Base-by-base conservation (phyloP, 805 yeast species). In the Wickerhamomyces hampshirensis region DNA sequence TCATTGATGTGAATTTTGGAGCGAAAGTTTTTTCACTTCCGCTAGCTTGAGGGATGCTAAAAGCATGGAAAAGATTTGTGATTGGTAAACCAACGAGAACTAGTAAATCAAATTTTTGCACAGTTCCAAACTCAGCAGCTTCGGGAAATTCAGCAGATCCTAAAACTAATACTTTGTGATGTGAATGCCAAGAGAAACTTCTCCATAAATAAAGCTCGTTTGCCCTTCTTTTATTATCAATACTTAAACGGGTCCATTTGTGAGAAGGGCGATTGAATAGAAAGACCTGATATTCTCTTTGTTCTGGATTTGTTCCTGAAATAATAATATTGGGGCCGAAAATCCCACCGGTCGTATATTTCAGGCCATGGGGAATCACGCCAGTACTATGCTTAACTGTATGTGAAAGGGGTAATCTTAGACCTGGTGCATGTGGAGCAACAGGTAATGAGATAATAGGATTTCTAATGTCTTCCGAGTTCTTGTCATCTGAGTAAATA, bases 151-250 rank as follows among this genome's bases (percentile, higher is more conserved):
- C 21, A 5, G 44, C 37, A 7, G 67, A 56, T 1, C 93, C 93
- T 24, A 84, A 48, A 19, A 81, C 56, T 1, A 80, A 60, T 1
- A 80, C 77, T 53, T 77, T 78, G 51, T 84, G 91, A 56, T 84
- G 94, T 1, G 89, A 80, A 23, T 71, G 71, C 94, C 94, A 84
- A 1, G 77, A 77, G 57, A 72, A 78, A 0, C 83, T 76, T 43
- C 76, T 79, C 75, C 84, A 76, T 34, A 80, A 68, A 35, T 81
- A 61, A 49, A 80, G 84, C 3, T 73, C 65, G 11, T 26, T 32
- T 5, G 50, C 47, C 16, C 37, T 46, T 32, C 70, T 67, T 47
- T 80, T 65, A 53, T 69, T 65, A 28, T 69, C 68, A 12, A 72
- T 60, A 42, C 75, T 79, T 17, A 84, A 56, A 37, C 78, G 63